phyloP scores from a whole-genome alignment of 2,329 filamentous ascomycete species.

The Zymoseptoria tritici region DNA sequence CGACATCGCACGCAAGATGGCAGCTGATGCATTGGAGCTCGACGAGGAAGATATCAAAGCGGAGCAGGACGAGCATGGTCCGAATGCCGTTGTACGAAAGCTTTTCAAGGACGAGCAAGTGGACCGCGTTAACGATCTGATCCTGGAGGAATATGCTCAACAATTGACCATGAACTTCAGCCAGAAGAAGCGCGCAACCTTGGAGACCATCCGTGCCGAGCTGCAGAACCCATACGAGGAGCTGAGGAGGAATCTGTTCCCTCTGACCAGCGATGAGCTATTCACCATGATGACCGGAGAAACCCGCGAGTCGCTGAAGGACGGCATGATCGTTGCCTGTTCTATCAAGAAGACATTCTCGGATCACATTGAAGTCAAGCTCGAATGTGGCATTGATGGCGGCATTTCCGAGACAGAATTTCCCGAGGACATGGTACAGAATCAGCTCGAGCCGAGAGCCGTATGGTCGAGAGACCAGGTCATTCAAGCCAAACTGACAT shows the following conservation, averaged over 20 bases:
- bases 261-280: slow-evolving; percentile 65
- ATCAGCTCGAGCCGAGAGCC: slow-evolving; percentile 44
- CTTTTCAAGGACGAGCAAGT: slow-evolving; percentile 92
- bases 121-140: slow-evolving; percentile 91
- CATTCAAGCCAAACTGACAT: slow-evolving; percentile 77
- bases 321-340: slow-evolving; percentile 89
- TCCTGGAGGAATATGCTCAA: slow-evolving; percentile 93
- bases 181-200: slow-evolving; percentile 87
- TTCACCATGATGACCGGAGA: slow-evolving; percentile 98
- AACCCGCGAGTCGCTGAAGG: slow-evolving; percentile 70
- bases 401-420: slow-evolving; percentile 77
- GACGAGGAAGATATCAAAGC: slow-evolving; percentile 98
- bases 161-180: slow-evolving; percentile 90
- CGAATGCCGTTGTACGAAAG: slow-evolving; percentile 84
- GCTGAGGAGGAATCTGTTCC: slow-evolving; percentile 69
- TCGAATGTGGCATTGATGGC: slow-evolving; percentile 91
- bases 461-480: slow-evolving; percentile 75
- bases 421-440: slow-evolving; percentile 58
- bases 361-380: slow-evolving; percentile 85
- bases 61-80: slow-evolving; percentile 82
- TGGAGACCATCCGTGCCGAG: slow-evolving; percentile 93
- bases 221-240: slow-evolving; percentile 91
- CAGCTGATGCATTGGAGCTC: slow-evolving; percentile 88
- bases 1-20: slow-evolving; percentile 96
- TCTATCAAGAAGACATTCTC: slow-evolving; percentile 82